Base-by-base conservation (phyloP, 768 basidiomycete species). In the Pilatotrama ljubarskyi region DNA sequence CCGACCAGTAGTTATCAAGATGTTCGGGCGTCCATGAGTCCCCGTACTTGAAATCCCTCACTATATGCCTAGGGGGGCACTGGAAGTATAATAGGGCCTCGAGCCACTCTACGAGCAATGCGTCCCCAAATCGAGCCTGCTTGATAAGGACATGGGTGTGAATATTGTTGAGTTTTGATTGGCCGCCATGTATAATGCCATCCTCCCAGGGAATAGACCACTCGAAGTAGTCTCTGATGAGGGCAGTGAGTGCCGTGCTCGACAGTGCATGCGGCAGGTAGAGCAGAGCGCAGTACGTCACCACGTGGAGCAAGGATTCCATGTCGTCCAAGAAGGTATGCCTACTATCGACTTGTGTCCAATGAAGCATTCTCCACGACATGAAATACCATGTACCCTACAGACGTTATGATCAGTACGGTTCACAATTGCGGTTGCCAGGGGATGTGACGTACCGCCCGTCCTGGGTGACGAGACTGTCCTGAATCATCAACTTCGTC, bases 311-410 rank as follows among this genome's bases (percentile, higher is more conserved):
- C 11, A 50, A 32, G 1, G 48, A 50, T 6, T 50, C 48, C 48
- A 50, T 50, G 48, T 50, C 48, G 32, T 50, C 48, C 32, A 36
- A n/a, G 48, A 50, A 36, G 11, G 48, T 36, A 20, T 50, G 48
- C 14, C 18, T 35, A 10, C 32, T 20, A n/a, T 44, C 26, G 20
- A 18, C 18, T 13, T 32, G 2, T 5, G 17, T 15, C 13, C 15
- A n/a, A 36, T 58, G 29, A 7, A 58, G 57, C 37, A 58, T 35
- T 1, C 57, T 49, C 14, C n/a, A 11, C 3, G 57, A 58, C 49
- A 37, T 51, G 42, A 58, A 58, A 0, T 1, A 8, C 57, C 57
- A 58, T 0, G 57, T 58, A 0, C 57, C 57, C 57, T 58, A 18
- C n/a, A n/a, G 36, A 2, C 8, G 5, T 26, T 5, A 14, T 14